Conservation (phyloP, 257 asterid species). For the Jacaranda mimosifolia region DNA sequence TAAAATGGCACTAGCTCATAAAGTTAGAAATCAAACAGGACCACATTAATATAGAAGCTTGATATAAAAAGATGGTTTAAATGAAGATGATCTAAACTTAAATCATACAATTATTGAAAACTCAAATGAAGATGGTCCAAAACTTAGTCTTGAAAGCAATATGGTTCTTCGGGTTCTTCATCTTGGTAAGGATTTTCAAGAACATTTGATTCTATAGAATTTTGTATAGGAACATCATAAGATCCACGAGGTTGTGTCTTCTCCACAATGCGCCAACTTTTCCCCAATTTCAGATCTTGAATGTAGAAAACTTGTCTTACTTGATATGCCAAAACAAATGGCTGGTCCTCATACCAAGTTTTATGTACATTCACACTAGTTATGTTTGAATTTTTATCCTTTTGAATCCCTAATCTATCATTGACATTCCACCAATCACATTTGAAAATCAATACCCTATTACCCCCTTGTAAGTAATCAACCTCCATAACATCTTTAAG, state of each 20-base stretch:
- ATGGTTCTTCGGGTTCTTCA: neutral
- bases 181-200: constrained; percentile 3
- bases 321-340: too few species aligned
- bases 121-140: neutral
- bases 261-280: constrained; percentile 14
- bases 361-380: neutral
- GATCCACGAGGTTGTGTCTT: constrained; percentile 8
- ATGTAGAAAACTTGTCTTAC: neutral
- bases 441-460: neutral
- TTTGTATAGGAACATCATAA: neutral
- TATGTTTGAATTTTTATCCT: neutral
- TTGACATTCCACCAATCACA: neutral
- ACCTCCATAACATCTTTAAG: neutral
- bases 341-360: neutral
- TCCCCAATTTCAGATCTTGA: neutral
- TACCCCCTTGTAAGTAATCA: neutral
- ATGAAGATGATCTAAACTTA: neutral
- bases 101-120: neutral
- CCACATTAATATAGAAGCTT: neutral
- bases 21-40: too few species aligned
- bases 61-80: neutral
- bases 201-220: neutral
- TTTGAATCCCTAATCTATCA: neutral
- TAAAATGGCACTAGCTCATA: neutral
- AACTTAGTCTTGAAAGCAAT: neutral